These are phyloP conservation scores for Sechiopsis laciniata DNA, from an alignment of 306 rosid genomes.

Conservation along the genomic window DNA sequence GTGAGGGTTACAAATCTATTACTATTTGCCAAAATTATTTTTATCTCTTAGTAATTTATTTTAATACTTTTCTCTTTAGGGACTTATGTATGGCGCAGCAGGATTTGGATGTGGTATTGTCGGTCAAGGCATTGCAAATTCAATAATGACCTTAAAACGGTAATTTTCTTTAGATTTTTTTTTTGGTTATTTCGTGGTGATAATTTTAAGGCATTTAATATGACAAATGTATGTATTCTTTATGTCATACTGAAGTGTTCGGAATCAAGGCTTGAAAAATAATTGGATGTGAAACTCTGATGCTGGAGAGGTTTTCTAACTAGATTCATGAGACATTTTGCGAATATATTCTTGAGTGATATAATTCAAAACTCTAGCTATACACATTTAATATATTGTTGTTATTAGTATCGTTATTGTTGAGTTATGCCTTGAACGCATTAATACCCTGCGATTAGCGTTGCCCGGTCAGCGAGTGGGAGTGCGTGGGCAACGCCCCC, in stretches of 20 bases:
- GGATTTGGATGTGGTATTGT: constrained; percentile 91
- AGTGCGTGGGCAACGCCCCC: no score
- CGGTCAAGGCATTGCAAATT: constrained; percentile 95
- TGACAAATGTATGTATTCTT: neutral
- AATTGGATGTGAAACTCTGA: neutral
- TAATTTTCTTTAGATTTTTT: constrained; percentile 26
- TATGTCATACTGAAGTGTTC: neutral
- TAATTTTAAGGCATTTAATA: constrained; percentile 9
- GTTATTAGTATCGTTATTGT: no score
- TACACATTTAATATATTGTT: no score
- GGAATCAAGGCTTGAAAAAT: neutral
- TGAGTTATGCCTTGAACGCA: no score
- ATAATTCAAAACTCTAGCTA: neutral
- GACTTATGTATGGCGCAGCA: constrained; percentile 75
- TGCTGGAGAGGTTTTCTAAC: neutral
- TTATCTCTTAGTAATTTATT: neutral
- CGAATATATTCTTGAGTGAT: neutral
- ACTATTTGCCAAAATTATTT: neutral
- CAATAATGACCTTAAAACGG: constrained; percentile 89
- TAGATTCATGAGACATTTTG: neutral
- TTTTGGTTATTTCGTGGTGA: constrained; percentile 2
- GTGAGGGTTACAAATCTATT: constrained; percentile 19
- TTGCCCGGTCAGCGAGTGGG: no score
- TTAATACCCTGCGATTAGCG: no score
- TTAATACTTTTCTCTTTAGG: constrained; percentile 43